Evolutionary conservation across 1,284 basidiomycete species (phyloP), one percentile per base, ranked within the genome.

Genomic region (Mycosarcoma mackinlayi): DNA sequence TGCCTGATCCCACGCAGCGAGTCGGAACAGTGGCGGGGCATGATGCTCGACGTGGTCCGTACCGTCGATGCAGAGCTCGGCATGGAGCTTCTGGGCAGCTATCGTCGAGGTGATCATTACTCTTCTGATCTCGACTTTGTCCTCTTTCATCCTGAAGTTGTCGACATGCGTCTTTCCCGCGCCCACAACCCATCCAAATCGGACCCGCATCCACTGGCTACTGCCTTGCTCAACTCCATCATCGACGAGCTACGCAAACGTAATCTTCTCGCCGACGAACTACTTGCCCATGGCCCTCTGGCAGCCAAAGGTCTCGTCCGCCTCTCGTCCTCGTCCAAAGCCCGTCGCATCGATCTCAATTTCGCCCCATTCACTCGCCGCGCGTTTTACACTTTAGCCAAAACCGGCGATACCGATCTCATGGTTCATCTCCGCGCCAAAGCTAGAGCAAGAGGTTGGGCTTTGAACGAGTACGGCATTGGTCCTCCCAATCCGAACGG

Each of bases 81-180:
- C 24, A 47, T 50, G 4, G 64, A 67, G 16, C 40, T 67, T 18
- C 31, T 67, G 0, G 64, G 64, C 8, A 67, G 64, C 30, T 67
- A 56, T n/a, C 64, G 64, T 19, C 52, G 64, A 21, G 57, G 64
- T 30, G 64, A 67, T 28, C 58, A 56, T 31, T 67, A 61, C 27
- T 67, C 53, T 38, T 67, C 64, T 18, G 64, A 67, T 30, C 64
- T 67, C 25, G 64, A 67, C 35, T 67, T 53, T 59, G 58, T 67
- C 21, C 48, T 67, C 31, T 67, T 47, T 28, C 58, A 67, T 19
- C 64, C 64, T 0, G 28, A 42, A 5, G 58, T 67, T 0, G 35
- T 45, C 34, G 40, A 56, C 19, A 39, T 61, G 47, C 64, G 47
- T 9, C 14, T 42, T 4, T 56, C 56, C 18, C 55, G 56, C 24